These are phyloP conservation scores for Vickermania ingenoplastis DNA, from an alignment of 208 protist species.

Conservation along the genomic window DNA sequence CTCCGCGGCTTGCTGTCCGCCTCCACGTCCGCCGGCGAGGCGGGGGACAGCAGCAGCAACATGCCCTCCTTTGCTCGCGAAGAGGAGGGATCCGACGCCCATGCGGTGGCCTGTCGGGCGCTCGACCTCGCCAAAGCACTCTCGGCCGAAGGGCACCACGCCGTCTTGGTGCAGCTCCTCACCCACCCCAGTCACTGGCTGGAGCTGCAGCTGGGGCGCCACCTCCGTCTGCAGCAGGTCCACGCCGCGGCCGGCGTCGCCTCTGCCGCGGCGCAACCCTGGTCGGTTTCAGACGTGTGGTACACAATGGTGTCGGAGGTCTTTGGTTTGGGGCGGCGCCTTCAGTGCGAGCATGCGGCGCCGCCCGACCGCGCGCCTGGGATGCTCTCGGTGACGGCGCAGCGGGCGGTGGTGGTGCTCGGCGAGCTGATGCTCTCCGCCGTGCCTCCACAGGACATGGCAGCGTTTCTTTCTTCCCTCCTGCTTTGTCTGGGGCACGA, in stretches of 20 bases:
- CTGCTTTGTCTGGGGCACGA: slow-evolving; percentile 74
- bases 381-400: slow-evolving; percentile 41
- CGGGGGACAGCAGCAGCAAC: slow-evolving; percentile 11
- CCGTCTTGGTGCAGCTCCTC: slow-evolving; percentile 48
- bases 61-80: slow-evolving; percentile 1
- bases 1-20: slow-evolving; percentile 28
- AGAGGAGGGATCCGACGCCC: slow-evolving; percentile 1
- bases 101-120: slow-evolving; percentile 31
- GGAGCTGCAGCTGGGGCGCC: slow-evolving; percentile 13
- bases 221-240: slow-evolving; percentile 13
- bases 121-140: slow-evolving; percentile 52
- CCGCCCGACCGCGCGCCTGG: slow-evolving; percentile 14
- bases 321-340: slow-evolving; percentile 33
- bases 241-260: slow-evolving; percentile 16
- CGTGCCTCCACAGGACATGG: slow-evolving; percentile 9
- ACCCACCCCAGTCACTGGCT: slow-evolving; percentile 55
- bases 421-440: slow-evolving; percentile 41
- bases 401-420: slow-evolving; percentile 21
- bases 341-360: neutral
- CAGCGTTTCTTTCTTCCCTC: slow-evolving; percentile 30
- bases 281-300: slow-evolving; percentile 42
- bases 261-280: slow-evolving; percentile 9
- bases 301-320: slow-evolving; percentile 40
- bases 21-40: neutral
- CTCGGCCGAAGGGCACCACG: slow-evolving; percentile 31